Base-by-base conservation (phyloP, 2,329 filamentous ascomycete species). In the Arthrobotrys megalospora region DNA sequence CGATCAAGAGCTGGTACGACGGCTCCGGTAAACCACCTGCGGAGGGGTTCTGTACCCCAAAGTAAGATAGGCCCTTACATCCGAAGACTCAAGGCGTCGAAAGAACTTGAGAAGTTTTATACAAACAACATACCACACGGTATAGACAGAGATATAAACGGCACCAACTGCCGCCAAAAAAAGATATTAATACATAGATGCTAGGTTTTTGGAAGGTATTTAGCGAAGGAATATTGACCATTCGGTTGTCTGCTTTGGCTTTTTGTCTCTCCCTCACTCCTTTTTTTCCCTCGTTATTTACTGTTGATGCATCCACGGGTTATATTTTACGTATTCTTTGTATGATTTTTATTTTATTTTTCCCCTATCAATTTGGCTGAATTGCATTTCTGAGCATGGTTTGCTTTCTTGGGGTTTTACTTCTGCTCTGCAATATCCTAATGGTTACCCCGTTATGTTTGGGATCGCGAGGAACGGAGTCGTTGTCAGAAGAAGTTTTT, bases 1-100 rank as follows among this genome's bases (percentile, higher is more conserved):
- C 96, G 0, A 86, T 97, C 58, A 88, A 91, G 83, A 96, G 92
- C 84, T 99, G 96, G 96, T 89, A 90, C 3, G 84, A n/a, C 1
- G 67, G 75, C 10, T 47, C 62, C 1, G 45, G 50, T 1, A 58
- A 38, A n/a, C 55, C 75, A 14, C 75, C 75, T 5, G 11, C 45
- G 8, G 67, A 78, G 45, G 75, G 75, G 0, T 78, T 63, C 47
- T 78, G 75, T 36, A 55, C 43, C 21, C 62, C 66, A 14, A 50
- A 48, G 11, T 76, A 71, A 32, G 7, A n/a, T 38, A 1, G 14
- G 6, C n/a, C 24, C 10, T 5, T 6, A 7, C 24, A 7, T 38
- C 8, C 16, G 32, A 11, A 11, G 11, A 21, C 8, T 32, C 41
- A 43, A 34, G 36, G 16, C 19, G 38, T 14, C 16, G 6, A 38